These are phyloP conservation scores for Telopea speciosissima DNA, from an alignment of 177 flowering plant genomes.

Conservation along the genomic window DNA sequence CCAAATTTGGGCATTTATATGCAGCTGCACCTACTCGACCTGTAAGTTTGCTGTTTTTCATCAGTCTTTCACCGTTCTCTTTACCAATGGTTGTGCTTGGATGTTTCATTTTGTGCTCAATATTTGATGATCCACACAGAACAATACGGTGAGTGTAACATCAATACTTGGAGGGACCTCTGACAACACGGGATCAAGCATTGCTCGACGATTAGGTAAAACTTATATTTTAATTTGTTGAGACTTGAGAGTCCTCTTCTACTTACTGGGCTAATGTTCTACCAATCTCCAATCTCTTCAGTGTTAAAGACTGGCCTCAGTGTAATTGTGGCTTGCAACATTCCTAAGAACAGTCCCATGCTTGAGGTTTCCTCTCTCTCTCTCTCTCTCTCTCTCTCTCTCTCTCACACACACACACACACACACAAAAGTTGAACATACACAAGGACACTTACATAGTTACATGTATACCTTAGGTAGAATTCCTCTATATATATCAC, in stretches of 20 bases:
- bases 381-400: neutral
- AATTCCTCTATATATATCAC: too few species aligned
- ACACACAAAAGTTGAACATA: too few species aligned
- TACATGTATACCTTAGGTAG: too few species aligned
- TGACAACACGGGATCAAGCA: slow-evolving; percentile 79
- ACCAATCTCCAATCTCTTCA: slow-evolving; percentile 26
- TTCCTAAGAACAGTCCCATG: slow-evolving; percentile 76
- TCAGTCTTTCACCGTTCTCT: neutral
- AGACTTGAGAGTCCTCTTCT: neutral
- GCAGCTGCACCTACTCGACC: slow-evolving; percentile 82
- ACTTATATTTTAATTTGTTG: neutral
- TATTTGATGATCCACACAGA: slow-evolving; percentile 31
- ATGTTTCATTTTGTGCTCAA: neutral
- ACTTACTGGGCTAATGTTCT: slow-evolving; percentile 4
- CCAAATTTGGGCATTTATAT: slow-evolving; percentile 69
- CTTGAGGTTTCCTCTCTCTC: slow-evolving; percentile 51
- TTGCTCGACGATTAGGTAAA: slow-evolving; percentile 79
- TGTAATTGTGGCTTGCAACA: slow-evolving; percentile 70
- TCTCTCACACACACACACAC: neutral
- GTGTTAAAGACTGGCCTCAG: slow-evolving; percentile 74
- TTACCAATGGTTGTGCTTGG: neutral
- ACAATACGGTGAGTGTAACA: slow-evolving; percentile 56
- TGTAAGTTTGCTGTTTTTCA: slow-evolving; percentile 36
- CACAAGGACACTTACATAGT: too few species aligned
- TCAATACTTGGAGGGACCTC: slow-evolving; percentile 73